Conservation (phyloP, 306 rosid species). For the Neltuma alba region DNA sequence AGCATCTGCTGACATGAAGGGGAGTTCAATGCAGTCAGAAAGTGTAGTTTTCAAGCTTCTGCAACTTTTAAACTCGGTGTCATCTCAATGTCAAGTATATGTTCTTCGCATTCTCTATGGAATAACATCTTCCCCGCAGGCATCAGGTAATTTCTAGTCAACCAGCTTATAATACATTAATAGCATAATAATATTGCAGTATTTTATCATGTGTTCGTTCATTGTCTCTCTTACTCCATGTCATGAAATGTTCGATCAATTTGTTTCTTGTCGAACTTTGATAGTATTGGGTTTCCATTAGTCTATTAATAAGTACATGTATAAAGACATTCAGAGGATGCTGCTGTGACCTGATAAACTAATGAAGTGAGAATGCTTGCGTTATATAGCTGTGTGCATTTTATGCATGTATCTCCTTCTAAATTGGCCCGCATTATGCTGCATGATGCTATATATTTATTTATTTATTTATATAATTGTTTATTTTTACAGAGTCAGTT, state of each 20-base stretch:
- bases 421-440: neutral
- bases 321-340: neutral
- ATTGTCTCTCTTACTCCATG: conserved; percentile 1
- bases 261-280: neutral
- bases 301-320: neutral
- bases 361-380: neutral
- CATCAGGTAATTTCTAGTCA: conserved; percentile 49
- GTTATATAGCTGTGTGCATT: neutral
- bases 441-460: conserved; percentile 6
- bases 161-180: neutral
- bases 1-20: conserved; percentile 61
- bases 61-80: conserved; percentile 35
- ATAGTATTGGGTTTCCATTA: neutral
- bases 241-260: neutral
- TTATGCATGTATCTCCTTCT: neutral
- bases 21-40: conserved; percentile 60
- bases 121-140: conserved; percentile 60
- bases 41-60: conserved; percentile 40
- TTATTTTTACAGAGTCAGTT: conserved; percentile 43
- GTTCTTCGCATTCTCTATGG: conserved; percentile 60
- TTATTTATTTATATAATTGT: conserved; percentile 16
- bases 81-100: conserved; percentile 48
- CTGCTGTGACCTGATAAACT: neutral
- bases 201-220: neutral
- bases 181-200: neutral